Conservation (phyloP, 75 land plant species). For the Gnetum montanum region DNA sequence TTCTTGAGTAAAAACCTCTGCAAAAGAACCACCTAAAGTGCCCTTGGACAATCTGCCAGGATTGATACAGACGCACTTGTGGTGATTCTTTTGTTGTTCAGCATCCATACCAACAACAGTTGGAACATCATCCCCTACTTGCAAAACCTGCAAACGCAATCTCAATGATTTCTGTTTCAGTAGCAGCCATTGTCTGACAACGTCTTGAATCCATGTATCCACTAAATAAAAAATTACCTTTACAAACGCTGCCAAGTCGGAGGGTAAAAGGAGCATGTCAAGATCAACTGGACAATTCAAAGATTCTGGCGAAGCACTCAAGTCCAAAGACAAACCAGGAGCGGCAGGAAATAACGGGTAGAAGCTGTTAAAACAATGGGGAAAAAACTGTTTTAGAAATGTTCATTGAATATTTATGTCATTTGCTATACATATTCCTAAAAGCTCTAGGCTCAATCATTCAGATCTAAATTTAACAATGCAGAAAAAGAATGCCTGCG, state of each 20-base stretch:
- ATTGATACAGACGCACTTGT: conserved; percentile 60
- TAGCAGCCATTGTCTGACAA: too few species aligned
- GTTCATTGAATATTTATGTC: background rate
- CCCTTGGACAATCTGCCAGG: conserved; percentile 93
- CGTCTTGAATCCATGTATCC: background rate
- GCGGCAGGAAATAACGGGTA: conserved; percentile 88
- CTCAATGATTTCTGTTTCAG: background rate
- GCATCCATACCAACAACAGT: background rate
- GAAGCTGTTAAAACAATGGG: conserved; percentile 65
- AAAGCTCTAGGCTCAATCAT: background rate
- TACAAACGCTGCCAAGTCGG: conserved; percentile 77
- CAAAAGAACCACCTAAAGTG: conserved; percentile 70
- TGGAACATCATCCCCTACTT: background rate
- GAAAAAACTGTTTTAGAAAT: background rate
- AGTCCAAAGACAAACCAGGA: conserved; percentile 62
- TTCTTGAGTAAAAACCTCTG: conserved; percentile 22
- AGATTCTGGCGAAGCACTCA: conserved; percentile 63
- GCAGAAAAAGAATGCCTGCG: conserved; percentile 31
- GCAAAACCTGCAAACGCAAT: conserved; percentile 2
- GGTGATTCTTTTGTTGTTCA: background rate
- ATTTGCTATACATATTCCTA: background rate
- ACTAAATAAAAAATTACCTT: conserved; percentile 40
- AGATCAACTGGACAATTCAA: conserved; percentile 44
- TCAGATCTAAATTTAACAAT: background rate
- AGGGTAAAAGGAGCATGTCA: conserved; percentile 75